phyloP scores from a whole-genome alignment of 495 filamentous ascomycete species.

The Darksidea phi region DNA sequence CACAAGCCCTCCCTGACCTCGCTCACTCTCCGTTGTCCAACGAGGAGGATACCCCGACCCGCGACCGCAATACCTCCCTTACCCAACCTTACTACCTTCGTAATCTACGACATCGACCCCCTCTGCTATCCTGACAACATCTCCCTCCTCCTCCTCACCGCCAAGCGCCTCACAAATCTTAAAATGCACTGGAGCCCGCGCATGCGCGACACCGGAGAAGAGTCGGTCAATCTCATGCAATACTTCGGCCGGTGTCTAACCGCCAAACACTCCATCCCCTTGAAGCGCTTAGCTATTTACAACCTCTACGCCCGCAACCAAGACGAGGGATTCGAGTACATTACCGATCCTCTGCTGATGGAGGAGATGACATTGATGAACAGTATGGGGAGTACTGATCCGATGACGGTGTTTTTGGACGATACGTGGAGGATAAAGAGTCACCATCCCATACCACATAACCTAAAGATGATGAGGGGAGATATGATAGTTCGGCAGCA shows the following conservation, averaged over 20 bases:
- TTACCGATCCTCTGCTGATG: conserved; percentile 44
- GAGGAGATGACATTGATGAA: conserved; percentile 56
- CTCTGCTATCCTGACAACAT: conserved; percentile 67
- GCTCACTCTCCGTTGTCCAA: conserved; percentile 57
- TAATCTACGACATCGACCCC: conserved; percentile 60
- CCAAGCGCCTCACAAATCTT: conserved; percentile 55
- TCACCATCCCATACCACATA: conserved; percentile 30
- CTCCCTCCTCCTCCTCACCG: conserved; percentile 53
- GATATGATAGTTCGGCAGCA: conserved; percentile 43
- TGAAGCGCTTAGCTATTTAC: conserved; percentile 54
- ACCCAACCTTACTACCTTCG: conserved; percentile 54
- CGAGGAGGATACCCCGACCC: conserved; percentile 57
- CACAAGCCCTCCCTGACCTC: conserved; percentile 52
- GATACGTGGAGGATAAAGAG: conserved; percentile 49
- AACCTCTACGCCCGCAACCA: conserved; percentile 59
- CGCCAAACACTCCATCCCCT: conserved; percentile 46
- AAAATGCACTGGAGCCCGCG: conserved; percentile 62
- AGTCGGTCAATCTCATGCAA: conserved; percentile 53
- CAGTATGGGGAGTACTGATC: conserved; percentile 45
- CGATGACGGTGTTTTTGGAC: conserved; percentile 57
- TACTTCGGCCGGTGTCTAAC: conserved; percentile 58
- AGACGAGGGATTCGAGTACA: conserved; percentile 44
- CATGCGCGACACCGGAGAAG: conserved; percentile 59
- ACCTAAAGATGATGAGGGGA: conserved; percentile 46
- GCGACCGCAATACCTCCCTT: conserved; percentile 59